These are phyloP conservation scores for Blastocystis sp. DNA, from an alignment of 352 stramenopile species.

Conservation along the genomic window DNA sequence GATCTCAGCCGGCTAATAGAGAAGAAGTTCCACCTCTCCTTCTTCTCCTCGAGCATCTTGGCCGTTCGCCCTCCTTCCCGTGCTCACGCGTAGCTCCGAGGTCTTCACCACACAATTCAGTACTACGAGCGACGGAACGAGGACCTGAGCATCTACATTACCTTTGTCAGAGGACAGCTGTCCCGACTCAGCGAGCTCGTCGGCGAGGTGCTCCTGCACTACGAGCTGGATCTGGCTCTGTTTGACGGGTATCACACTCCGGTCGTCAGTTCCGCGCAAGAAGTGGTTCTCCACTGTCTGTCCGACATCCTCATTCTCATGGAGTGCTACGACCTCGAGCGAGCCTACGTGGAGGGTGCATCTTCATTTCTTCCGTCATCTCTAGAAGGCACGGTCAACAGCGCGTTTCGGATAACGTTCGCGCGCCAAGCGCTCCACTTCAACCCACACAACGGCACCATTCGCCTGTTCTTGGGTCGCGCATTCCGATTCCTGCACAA, in stretches of 20 bases:
- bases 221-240: not conserved
- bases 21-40: not conserved
- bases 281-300: not conserved
- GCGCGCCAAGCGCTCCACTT: slow-evolving; percentile 7
- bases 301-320: slow-evolving; percentile 8
- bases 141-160: not conserved
- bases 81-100: not conserved
- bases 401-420: not conserved
- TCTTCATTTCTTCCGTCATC: not conserved
- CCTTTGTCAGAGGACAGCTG: not conserved
- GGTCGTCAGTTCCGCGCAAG: not conserved
- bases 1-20: not conserved
- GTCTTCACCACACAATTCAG: slow-evolving; percentile 10
- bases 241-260: slow-evolving; percentile 12
- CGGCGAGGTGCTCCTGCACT: not conserved
- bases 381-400: not conserved
- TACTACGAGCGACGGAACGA: not conserved
- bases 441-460: not conserved
- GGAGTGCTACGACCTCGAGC: slow-evolving; percentile 17
- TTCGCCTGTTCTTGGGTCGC: slow-evolving; percentile 20
- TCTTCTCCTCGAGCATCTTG: not conserved
- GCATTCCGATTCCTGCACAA: slow-evolving; percentile 4
- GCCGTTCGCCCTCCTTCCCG: not conserved
- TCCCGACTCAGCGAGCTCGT: slow-evolving; percentile 3
- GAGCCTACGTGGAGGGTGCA: not conserved